These are phyloP conservation scores for Amphicarpaea edgeworthii DNA, from an alignment of 306 rosid species.

Conservation along the genomic window DNA sequence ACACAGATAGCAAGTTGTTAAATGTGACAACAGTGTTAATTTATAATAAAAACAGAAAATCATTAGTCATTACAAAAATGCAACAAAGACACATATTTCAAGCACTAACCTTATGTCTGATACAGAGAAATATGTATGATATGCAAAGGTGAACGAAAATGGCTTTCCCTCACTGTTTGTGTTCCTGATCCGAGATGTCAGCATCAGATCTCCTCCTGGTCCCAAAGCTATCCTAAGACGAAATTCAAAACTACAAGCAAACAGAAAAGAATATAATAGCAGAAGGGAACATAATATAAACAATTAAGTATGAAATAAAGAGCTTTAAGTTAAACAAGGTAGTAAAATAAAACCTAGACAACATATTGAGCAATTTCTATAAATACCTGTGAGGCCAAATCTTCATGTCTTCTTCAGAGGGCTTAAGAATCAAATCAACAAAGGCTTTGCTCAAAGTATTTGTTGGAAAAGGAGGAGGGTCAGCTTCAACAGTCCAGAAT, in stretches of 20 bases:
- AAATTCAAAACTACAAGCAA: conserved; percentile 75
- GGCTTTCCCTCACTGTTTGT: conserved; percentile 91
- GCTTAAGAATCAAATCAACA: conserved; percentile 88
- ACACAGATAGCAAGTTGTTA: conserved; percentile 19
- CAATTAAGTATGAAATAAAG: conserved; percentile 1
- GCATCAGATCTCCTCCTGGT: conserved; percentile 88
- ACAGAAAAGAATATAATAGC: conserved; percentile 36
- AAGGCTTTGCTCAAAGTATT: conserved; percentile 66
- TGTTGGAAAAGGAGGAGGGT: conserved; percentile 82
- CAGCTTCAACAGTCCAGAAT: conserved; percentile 73
- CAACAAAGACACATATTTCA: conserved; percentile 28
- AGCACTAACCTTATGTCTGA: conserved; percentile 83
- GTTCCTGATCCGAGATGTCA: conserved; percentile 93
- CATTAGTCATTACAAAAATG: not conserved
- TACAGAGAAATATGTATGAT: conserved; percentile 92
- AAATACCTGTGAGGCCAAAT: conserved; percentile 85
- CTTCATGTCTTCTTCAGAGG: conserved; percentile 77
- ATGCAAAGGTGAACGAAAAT: conserved; percentile 89
- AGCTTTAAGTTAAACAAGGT: not conserved
- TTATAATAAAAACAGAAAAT: conserved; percentile 4
- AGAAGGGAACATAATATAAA: conserved; percentile 31
- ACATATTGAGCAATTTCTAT: conserved; percentile 9
- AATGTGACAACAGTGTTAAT: conserved; percentile 25
- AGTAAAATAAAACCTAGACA: not conserved
- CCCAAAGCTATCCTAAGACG: conserved; percentile 91